Evolutionary conservation across 306 rosid genomes (phyloP).

Genomic region (Casuarina glauca): DNA sequence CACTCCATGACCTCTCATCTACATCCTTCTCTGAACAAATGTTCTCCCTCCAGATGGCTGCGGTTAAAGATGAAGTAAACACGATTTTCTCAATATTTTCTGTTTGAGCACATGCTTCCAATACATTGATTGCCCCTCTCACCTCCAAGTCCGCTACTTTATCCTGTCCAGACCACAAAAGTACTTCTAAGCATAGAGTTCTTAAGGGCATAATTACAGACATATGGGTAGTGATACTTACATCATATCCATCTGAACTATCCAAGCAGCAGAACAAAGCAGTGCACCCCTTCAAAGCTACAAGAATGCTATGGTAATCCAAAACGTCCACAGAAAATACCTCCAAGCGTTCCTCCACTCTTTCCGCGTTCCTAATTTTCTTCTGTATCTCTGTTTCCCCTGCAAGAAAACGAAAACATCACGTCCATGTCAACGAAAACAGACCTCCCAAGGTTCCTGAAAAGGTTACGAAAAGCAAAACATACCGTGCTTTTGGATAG

Average conservation of each 20-base stretch:
- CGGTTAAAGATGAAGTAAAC: constrained; percentile 46
- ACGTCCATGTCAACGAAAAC: not conserved
- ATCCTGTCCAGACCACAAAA: constrained; percentile 32
- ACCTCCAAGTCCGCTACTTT: constrained; percentile 48
- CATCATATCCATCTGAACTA: constrained; percentile 40
- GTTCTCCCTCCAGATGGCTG: constrained; percentile 48
- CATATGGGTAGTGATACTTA: not conserved
- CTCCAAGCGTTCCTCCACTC: constrained; percentile 28
- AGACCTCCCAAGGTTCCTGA: not conserved
- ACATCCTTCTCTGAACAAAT: constrained; percentile 35
- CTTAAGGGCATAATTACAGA: not conserved
- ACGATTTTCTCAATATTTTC: constrained; percentile 38
- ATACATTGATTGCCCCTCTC: constrained; percentile 50
- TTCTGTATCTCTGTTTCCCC: constrained; percentile 42
- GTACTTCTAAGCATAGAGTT: not conserved
- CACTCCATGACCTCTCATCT: constrained; percentile 55
- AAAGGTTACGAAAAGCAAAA: not conserved
- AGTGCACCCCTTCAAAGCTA: constrained; percentile 39
- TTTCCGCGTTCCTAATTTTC: constrained; percentile 36
- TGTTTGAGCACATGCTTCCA: constrained; percentile 54
- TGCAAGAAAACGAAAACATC: constrained; percentile 16
- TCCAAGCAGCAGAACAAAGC: constrained; percentile 50
- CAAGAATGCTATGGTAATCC: constrained; percentile 45
- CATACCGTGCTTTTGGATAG: constrained; percentile 33
- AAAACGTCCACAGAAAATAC: constrained; percentile 38